Conservation (phyloP, 1,284 basidiomycete species). For the Hymenochaete sp. region DNA sequence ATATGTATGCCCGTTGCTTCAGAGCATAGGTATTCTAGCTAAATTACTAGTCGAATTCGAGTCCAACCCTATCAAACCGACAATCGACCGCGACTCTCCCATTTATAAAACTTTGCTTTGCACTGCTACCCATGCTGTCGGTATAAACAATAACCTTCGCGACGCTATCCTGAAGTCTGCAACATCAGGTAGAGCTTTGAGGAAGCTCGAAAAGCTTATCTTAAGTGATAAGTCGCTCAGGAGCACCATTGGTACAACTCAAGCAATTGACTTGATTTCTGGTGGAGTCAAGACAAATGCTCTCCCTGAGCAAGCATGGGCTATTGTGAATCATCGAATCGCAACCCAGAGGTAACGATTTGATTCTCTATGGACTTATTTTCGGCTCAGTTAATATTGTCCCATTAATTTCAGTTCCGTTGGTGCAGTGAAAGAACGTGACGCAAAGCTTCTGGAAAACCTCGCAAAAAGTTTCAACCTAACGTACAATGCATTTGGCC, state of each 20-base stretch:
- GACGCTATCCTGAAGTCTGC: constrained; percentile 30
- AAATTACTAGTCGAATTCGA: constrained; percentile 36
- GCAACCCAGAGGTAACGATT: constrained; percentile 34
- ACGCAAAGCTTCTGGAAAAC: constrained; percentile 33
- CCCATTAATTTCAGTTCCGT: constrained; percentile 31
- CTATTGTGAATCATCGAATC: constrained; percentile 47
- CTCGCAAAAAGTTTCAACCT: constrained; percentile 40
- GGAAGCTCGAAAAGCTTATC: constrained; percentile 33
- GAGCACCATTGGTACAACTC: constrained; percentile 42
- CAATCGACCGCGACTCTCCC: constrained; percentile 33
- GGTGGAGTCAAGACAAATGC: constrained; percentile 60
- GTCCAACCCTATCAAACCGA: constrained; percentile 29
- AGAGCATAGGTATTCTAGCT: constrained; percentile 40
- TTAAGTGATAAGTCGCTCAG: constrained; percentile 26
- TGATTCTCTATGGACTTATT: constrained; percentile 25
- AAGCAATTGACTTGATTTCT: constrained; percentile 49
- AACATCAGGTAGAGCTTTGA: constrained; percentile 35
- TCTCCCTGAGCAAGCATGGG: constrained; percentile 45
- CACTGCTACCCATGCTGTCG: constrained; percentile 37
- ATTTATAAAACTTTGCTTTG: constrained; percentile 37
- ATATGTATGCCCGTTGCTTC: neutral
- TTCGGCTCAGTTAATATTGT: constrained; percentile 22
- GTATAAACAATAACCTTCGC: constrained; percentile 32
- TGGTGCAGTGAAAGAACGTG: constrained; percentile 32
- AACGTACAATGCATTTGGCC: constrained; percentile 37